Percentiles rank a stretch among this genome's conserved stretches.
phyloP scores from a whole-genome alignment of 306 rosid genomes.

The Vigna reflexopilosa region DNA sequence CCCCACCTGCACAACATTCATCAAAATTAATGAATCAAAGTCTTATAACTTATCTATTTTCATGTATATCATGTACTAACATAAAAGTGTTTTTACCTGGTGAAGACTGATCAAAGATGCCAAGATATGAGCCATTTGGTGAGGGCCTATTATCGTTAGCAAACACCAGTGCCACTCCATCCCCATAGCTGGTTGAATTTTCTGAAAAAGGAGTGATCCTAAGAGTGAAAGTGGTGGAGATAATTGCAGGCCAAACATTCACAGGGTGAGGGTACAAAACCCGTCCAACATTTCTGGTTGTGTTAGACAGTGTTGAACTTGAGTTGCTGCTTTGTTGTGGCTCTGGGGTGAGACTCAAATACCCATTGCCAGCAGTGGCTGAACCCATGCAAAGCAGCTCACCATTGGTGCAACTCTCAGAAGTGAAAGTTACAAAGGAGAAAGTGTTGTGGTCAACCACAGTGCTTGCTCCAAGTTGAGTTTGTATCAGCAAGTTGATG shows the following conservation, averaged over 20 bases:
- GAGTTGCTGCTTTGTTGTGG: constrained; percentile 41
- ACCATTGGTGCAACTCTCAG: constrained; percentile 57
- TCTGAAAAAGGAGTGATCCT: constrained; percentile 53
- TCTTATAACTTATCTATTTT: not conserved
- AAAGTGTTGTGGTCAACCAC: constrained; percentile 39
- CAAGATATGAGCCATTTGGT: constrained; percentile 63
- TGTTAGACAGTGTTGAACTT: constrained; percentile 8
- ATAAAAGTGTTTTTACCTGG: constrained; percentile 44
- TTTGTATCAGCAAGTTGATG: constrained; percentile 39
- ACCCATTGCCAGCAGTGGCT: constrained; percentile 51
- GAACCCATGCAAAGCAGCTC: constrained; percentile 66
- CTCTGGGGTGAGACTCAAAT: constrained; percentile 60
- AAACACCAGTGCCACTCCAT: constrained; percentile 65
- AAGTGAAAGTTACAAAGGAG: constrained; percentile 55
- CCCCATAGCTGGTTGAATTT: constrained; percentile 53
- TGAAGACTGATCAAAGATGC: constrained; percentile 58
- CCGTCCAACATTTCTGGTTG: constrained; percentile 52
- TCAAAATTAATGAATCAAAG: not conserved
- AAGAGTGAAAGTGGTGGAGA: constrained; percentile 62
- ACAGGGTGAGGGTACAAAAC: constrained; percentile 55
- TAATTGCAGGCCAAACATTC: constrained; percentile 61
- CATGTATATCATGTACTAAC: too few species aligned
- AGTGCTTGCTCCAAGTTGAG: constrained; percentile 40
- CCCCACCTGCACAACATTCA: constrained; percentile 45
- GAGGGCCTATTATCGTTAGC: constrained; percentile 61